phyloP scores from a whole-genome alignment of 768 basidiomycete genomes.

The Crassisporium funariophilum region DNA sequence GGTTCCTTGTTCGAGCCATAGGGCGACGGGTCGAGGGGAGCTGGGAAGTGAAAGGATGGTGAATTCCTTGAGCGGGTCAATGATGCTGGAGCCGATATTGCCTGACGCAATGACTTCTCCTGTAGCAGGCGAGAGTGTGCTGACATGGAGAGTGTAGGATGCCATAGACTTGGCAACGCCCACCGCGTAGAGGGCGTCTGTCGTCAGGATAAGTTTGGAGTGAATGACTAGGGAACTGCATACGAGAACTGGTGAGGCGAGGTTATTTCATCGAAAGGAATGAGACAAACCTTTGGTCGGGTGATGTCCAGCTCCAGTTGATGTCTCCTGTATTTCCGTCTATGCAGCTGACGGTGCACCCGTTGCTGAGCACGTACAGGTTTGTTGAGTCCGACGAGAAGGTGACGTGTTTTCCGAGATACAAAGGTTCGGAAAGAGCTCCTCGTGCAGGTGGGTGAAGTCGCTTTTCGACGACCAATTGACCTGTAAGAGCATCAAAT shows the following conservation, averaged over 20 bases:
- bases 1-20: conserved; percentile 56
- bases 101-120: conserved; percentile 52
- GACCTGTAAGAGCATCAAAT: conserved; percentile 66
- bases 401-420: conserved; percentile 56
- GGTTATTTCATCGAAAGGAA: background rate
- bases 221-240: conserved; percentile 65
- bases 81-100: conserved; percentile 55
- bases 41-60: conserved; percentile 25
- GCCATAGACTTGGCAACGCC: conserved; percentile 52
- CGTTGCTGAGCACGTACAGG: conserved; percentile 61
- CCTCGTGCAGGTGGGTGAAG: conserved; percentile 51
- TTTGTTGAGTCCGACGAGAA: conserved; percentile 36
- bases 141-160: conserved; percentile 68
- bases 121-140: conserved; percentile 55
- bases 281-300: conserved; percentile 61
- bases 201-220: conserved; percentile 59
- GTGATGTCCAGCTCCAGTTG: conserved; percentile 73
- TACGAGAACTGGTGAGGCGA: background rate
- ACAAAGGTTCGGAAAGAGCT: conserved; percentile 50
- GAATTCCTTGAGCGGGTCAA: conserved; percentile 33
- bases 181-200: conserved; percentile 56
- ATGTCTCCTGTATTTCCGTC: conserved; percentile 51
- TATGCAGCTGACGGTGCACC: conserved; percentile 56
- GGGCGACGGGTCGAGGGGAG: conserved; percentile 35
- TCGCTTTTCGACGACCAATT: conserved; percentile 64